Conservation (phyloP, 495 filamentous ascomycete genomes). For the Trichoderma gamsii region DNA sequence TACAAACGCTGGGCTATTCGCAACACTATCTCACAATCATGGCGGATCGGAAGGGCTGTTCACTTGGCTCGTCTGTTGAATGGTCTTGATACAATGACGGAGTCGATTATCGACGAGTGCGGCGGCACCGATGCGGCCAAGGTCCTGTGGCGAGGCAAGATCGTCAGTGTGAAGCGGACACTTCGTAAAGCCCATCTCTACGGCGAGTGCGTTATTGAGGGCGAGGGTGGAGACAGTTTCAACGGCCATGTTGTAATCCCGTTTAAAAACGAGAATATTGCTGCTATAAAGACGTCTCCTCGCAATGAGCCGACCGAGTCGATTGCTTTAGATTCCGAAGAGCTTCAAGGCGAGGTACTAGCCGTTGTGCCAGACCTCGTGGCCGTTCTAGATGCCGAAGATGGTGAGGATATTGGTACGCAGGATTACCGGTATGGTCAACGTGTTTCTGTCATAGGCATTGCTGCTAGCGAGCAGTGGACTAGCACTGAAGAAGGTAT, state of each 20-base stretch:
- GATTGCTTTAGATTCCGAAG: conserved; percentile 11
- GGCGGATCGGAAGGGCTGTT: conserved; percentile 51
- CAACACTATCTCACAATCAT: conserved; percentile 46
- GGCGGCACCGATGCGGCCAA: conserved; percentile 46
- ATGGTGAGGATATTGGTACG: conserved; percentile 53
- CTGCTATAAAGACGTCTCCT: conserved; percentile 36
- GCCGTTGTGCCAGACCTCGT: conserved; percentile 58
- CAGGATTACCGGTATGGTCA: conserved; percentile 57
- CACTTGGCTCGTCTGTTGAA: conserved; percentile 40
- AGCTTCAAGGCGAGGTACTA: conserved; percentile 40
- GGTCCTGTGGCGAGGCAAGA: conserved; percentile 56
- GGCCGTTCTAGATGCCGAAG: conserved; percentile 52
- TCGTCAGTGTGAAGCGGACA: conserved; percentile 49
- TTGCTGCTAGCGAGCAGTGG: conserved; percentile 52
- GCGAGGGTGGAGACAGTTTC: conserved; percentile 29
- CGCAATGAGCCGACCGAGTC: conserved; percentile 10
- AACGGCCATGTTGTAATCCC: conserved; percentile 35
- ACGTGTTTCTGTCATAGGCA: conserved; percentile 49
- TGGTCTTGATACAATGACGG: conserved; percentile 42
- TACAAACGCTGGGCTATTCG: conserved; percentile 45
- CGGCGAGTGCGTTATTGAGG: conserved; percentile 48
- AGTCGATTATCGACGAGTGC: conserved; percentile 51
- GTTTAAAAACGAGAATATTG: conserved; percentile 64
- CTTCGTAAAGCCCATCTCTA: conserved; percentile 50
- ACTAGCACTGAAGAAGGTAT: conserved; percentile 44